Evolutionary conservation across 2,329 filamentous ascomycete genomes (phyloP).

Genomic region (Aphanoascus verrucosus): DNA sequence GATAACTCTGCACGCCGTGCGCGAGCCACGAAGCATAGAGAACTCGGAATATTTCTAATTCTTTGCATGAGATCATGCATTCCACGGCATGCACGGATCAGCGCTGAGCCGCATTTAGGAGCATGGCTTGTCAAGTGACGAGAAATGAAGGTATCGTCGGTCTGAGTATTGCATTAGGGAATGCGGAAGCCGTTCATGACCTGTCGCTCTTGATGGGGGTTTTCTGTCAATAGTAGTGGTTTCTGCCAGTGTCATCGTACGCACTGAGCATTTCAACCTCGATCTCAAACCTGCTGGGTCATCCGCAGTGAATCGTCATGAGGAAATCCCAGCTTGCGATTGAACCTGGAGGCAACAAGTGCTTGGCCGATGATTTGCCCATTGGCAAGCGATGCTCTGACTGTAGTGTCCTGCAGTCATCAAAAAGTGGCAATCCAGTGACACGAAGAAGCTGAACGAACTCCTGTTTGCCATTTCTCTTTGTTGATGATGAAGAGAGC

Average conservation of each 20-base stretch:
- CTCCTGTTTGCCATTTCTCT: background rate
- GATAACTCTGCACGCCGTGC: too few species aligned
- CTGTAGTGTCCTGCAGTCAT: too few species aligned
- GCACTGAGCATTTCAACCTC: too few species aligned
- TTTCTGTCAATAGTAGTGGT: background rate
- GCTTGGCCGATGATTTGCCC: too few species aligned
- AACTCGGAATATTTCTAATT: background rate
- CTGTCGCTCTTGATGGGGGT: background rate
- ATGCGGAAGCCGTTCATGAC: background rate
- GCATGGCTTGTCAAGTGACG: background rate
- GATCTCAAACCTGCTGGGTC: too few species aligned
- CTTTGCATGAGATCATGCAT: background rate
- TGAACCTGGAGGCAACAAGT: too few species aligned
- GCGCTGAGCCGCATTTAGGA: background rate
- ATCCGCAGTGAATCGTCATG: too few species aligned
- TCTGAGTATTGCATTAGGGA: background rate
- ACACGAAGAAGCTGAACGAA: background rate
- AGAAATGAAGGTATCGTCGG: background rate
- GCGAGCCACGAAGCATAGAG: background rate
- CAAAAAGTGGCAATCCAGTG: too few species aligned
- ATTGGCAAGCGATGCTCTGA: too few species aligned
- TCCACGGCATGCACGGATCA: background rate
- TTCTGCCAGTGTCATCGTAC: too few species aligned
- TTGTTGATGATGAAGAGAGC: too few species aligned
- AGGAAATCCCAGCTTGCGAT: too few species aligned